Percentiles rank a stretch among this genome's conserved stretches.
These are phyloP conservation scores for Lavandula angustifolia DNA, from an alignment of 257 asterid species.

Conservation along the genomic window DNA sequence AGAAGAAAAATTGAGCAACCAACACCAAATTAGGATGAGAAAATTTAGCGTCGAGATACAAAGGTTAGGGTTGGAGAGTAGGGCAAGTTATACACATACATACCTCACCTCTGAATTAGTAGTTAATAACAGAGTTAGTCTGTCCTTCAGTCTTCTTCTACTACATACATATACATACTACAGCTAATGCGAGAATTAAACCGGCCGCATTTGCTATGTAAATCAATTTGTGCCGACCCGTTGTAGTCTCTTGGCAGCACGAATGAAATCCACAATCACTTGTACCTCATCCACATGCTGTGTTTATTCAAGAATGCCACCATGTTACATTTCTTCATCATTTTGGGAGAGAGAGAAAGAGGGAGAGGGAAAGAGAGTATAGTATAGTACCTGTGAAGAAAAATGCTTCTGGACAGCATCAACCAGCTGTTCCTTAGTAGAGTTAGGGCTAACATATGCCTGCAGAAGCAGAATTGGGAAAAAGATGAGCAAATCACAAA, in stretches of 20 bases:
- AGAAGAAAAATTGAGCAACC: not conserved
- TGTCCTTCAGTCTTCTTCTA: slow-evolving; percentile 22
- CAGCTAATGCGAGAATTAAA: slow-evolving; percentile 30
- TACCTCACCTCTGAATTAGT: slow-evolving; percentile 52
- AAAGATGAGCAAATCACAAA: slow-evolving; percentile 11
- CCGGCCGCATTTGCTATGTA: slow-evolving; percentile 34
- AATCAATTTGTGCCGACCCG: slow-evolving; percentile 46
- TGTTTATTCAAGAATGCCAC: slow-evolving; percentile 12
- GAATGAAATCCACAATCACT: slow-evolving; percentile 80
- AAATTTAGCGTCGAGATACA: slow-evolving; percentile 30
- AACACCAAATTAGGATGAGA: not conserved
- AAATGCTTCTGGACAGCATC: slow-evolving; percentile 76
- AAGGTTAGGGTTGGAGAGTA: slow-evolving; percentile 45
- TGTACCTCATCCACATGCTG: slow-evolving; percentile 85
- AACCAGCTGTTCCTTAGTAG: slow-evolving; percentile 72
- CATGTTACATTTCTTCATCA: slow-evolving; percentile 5
- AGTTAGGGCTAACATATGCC: slow-evolving; percentile 63
- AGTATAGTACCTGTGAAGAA: slow-evolving; percentile 61
- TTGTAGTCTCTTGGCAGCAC: slow-evolving; percentile 71
- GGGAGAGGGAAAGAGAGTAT: not conserved
- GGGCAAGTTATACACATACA: slow-evolving; percentile 31
- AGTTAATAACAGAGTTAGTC: slow-evolving; percentile 50
- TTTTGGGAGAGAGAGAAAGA: not conserved
- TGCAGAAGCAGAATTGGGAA: slow-evolving; percentile 28
- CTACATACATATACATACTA: slow-evolving; percentile 40